phyloP scores from a whole-genome alignment of 2,329 filamentous ascomycete genomes.

The Byssothecium circinans region DNA sequence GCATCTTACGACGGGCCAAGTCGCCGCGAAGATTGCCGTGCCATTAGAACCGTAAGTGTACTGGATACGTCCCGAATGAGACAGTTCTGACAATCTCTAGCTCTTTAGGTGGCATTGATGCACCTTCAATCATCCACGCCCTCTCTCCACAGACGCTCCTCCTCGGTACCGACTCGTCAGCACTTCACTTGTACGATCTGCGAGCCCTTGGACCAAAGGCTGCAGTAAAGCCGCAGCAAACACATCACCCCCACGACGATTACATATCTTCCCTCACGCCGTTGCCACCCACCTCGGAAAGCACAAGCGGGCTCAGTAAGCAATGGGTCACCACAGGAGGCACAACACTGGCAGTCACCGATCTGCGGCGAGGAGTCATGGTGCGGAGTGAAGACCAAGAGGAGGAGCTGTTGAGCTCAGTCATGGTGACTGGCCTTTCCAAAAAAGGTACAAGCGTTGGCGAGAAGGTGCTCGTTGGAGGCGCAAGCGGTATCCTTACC shows the following conservation, averaged over 20 bases:
- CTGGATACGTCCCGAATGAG: not conserved
- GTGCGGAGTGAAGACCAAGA: slow-evolving; percentile 93
- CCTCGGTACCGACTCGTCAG: slow-evolving; percentile 86
- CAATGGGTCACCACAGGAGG: slow-evolving; percentile 95
- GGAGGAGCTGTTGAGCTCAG: slow-evolving; percentile 82
- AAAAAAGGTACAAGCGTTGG: slow-evolving; percentile 71
- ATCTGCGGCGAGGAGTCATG: slow-evolving; percentile 81
- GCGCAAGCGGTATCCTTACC: slow-evolving; percentile 79
- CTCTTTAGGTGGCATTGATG: slow-evolving; percentile 58
- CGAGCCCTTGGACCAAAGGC: slow-evolving; percentile 56
- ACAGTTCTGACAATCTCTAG: slow-evolving; percentile 29
- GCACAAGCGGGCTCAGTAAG: slow-evolving; percentile 86
- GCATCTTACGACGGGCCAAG: slow-evolving; percentile 61
- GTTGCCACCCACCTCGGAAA: slow-evolving; percentile 75
- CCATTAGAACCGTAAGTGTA: slow-evolving; percentile 54
- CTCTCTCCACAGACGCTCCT: slow-evolving; percentile 87
- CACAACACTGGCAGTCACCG: slow-evolving; percentile 86
- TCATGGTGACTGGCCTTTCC: slow-evolving; percentile 75
- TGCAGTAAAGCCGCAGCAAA: slow-evolving; percentile 67
- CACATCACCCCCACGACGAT: slow-evolving; percentile 85
- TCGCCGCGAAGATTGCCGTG: slow-evolving; percentile 79
- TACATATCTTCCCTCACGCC: slow-evolving; percentile 88
- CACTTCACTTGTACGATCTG: slow-evolving; percentile 84
- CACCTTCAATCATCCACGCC: slow-evolving; percentile 78
- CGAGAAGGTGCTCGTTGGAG: slow-evolving; percentile 74